Conservation (phyloP, 1,284 basidiomycete genomes). For the Apiotrichum gracile region DNA sequence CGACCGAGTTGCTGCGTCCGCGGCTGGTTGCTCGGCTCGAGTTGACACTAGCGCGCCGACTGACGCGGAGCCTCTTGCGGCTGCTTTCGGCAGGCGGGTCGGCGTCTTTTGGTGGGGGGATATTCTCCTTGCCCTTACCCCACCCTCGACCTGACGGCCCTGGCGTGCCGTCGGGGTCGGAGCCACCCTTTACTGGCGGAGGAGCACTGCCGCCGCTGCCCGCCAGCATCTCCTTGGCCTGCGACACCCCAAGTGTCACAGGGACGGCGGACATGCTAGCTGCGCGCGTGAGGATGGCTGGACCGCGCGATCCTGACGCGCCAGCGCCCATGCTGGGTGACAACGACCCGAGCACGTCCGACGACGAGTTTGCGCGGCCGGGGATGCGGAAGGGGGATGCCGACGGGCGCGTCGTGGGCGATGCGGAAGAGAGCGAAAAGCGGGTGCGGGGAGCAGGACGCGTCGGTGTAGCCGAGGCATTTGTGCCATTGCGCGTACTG, state of each 20-base stretch:
- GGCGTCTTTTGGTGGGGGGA: conserved; percentile 33
- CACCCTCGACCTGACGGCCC: conserved; percentile 19
- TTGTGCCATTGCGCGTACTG: conserved; percentile 19
- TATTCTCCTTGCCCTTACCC: conserved; percentile 43
- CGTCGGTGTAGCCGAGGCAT: conserved; percentile 4
- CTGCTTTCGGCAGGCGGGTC: conserved; percentile 10
- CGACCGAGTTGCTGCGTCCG: conserved; percentile 31
- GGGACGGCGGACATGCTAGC: conserved; percentile 24
- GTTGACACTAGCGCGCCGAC: conserved; percentile 1
- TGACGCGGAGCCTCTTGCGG: conserved; percentile 33
- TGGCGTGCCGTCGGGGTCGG: conserved; percentile 10
- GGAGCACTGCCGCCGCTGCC: conserved; percentile 7
- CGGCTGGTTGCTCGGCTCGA: conserved; percentile 9
- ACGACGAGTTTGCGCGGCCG: conserved; percentile 20
- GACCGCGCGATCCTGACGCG: background rate
- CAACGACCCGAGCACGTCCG: background rate
- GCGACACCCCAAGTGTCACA: conserved; percentile 19
- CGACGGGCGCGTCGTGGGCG: background rate
- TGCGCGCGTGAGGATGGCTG: conserved; percentile 14
- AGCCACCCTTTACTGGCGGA: conserved; percentile 11
- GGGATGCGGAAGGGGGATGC: background rate
- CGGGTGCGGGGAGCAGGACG: background rate
- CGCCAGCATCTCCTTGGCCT: conserved; percentile 4
- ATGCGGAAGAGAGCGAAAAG: background rate
- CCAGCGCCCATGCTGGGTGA: background rate